Conservation (phyloP, 1,284 basidiomycete species). For the Cutaneotrichosporon sp. region DNA sequence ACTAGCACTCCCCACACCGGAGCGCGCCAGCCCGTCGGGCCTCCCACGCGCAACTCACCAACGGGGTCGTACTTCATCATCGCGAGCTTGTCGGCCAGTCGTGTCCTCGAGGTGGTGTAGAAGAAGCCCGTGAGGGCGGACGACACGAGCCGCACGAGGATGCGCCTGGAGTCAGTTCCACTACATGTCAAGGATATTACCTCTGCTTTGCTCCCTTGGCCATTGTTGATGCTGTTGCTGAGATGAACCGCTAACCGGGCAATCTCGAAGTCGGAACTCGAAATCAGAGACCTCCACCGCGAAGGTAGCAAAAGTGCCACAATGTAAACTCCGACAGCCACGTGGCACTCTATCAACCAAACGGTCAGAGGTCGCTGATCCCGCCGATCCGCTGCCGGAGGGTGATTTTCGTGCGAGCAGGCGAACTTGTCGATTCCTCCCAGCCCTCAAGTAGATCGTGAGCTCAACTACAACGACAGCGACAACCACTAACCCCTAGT, state of each 20-base stretch:
- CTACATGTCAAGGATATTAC: slow-evolving; percentile 49
- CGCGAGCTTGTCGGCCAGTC: slow-evolving; percentile 70
- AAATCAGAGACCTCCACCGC: slow-evolving; percentile 12
- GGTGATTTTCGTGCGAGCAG: not conserved
- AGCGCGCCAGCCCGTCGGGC: too few species aligned
- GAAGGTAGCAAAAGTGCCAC: not conserved
- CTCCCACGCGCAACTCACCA: too few species aligned
- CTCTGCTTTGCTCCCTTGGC: slow-evolving; percentile 62
- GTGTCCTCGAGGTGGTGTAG: slow-evolving; percentile 75
- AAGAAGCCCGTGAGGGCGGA: slow-evolving; percentile 88
- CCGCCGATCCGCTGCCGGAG: too few species aligned
- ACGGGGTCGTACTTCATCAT: slow-evolving; percentile 86
- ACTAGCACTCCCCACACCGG: too few species aligned
- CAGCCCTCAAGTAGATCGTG: slow-evolving; percentile 10
- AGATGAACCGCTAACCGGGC: too few species aligned
- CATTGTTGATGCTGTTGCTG: slow-evolving; percentile 46
- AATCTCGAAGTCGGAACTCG: slow-evolving; percentile 9
- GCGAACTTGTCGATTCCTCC: slow-evolving; percentile 1
- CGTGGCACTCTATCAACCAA: too few species aligned
- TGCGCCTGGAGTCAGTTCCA: slow-evolving; percentile 61
- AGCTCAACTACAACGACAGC: not conserved
- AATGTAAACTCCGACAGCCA: too few species aligned
- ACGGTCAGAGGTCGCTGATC: too few species aligned
- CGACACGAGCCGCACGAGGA: slow-evolving; percentile 81
- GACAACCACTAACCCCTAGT: slow-evolving; percentile 6